Evolutionary conservation across 306 rosid genomes (phyloP).

Genomic region (Castanea mollissima): DNA sequence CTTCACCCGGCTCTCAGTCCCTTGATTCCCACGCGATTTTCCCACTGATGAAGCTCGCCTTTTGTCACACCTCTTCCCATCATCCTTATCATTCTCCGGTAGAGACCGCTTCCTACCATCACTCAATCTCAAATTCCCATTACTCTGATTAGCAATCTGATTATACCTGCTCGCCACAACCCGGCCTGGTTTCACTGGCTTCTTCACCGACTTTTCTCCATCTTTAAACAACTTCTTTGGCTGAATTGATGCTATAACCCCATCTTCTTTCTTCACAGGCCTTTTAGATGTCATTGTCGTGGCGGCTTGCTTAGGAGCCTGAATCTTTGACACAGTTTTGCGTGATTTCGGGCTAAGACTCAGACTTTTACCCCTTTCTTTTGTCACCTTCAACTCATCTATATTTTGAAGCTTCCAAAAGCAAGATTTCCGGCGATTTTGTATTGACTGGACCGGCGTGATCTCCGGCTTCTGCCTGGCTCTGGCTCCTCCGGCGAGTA

Average conservation of each 20-base stretch:
- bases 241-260: slow-evolving; percentile 41
- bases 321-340: slow-evolving; percentile 40
- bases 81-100: slow-evolving; percentile 62
- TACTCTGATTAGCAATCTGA: slow-evolving; percentile 21
- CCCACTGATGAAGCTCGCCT: slow-evolving; percentile 40
- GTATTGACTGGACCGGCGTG: slow-evolving; percentile 49
- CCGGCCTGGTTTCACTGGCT: slow-evolving; percentile 58
- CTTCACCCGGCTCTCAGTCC: slow-evolving; percentile 48
- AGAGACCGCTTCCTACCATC: slow-evolving; percentile 70
- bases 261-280: slow-evolving; percentile 50
- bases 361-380: slow-evolving; percentile 46
- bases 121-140: slow-evolving; percentile 21
- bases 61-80: slow-evolving; percentile 40
- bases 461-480: slow-evolving; percentile 39
- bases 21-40: slow-evolving; percentile 31
- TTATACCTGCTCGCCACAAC: slow-evolving; percentile 80
- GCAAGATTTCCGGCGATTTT: slow-evolving; percentile 82
- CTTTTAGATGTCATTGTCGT: slow-evolving; percentile 44
- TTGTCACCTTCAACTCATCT: slow-evolving; percentile 42
- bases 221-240: slow-evolving; percentile 82
- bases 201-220: slow-evolving; percentile 54
- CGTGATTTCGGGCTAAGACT: slow-evolving; percentile 55
- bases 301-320: slow-evolving; percentile 40
- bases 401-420: slow-evolving; percentile 64
- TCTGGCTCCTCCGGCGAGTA: slow-evolving; percentile 38